phyloP scores from a whole-genome alignment of 495 filamentous ascomycete species.

The Lasiosphaeriaceae sp. region DNA sequence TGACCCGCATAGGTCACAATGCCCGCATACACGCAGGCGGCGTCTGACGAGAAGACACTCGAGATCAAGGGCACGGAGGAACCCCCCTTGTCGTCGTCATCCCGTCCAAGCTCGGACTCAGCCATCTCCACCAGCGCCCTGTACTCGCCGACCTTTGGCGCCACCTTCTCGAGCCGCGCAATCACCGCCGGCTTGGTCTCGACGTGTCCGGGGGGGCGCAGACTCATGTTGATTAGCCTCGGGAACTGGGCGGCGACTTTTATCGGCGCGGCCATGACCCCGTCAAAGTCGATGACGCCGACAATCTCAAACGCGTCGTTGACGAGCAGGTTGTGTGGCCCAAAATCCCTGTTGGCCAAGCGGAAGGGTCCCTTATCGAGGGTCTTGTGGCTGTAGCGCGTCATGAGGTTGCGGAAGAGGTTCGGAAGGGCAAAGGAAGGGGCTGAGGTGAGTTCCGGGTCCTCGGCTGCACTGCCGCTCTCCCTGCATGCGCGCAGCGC shows the following conservation, averaged over 20 bases:
- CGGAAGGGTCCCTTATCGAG: background rate
- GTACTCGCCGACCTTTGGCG: background rate
- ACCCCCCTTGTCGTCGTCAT: background rate
- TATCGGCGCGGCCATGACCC: slow-evolving; percentile 7
- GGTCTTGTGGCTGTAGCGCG: background rate
- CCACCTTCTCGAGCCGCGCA: background rate
- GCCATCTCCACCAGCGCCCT: background rate
- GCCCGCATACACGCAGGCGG: background rate
- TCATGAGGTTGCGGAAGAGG: slow-evolving; percentile 1
- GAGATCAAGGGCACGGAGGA: background rate
- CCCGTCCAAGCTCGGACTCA: background rate
- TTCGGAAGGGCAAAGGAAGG: background rate
- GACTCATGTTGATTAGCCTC: background rate
- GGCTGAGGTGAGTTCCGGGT: background rate
- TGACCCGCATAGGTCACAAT: background rate
- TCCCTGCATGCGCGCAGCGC: background rate
- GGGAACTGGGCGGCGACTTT: slow-evolving; percentile 6
- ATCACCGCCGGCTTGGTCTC: background rate
- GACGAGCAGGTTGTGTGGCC: slow-evolving; percentile 6
- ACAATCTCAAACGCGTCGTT: slow-evolving; percentile 5
- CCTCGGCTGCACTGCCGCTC: background rate
- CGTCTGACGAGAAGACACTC: no score
- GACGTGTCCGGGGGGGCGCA: background rate
- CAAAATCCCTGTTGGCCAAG: slow-evolving; percentile 6
- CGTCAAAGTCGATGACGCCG: slow-evolving; percentile 6